These are phyloP conservation scores for Colletotrichum karsti DNA, from an alignment of 2,329 filamentous ascomycete species.

Conservation along the genomic window DNA sequence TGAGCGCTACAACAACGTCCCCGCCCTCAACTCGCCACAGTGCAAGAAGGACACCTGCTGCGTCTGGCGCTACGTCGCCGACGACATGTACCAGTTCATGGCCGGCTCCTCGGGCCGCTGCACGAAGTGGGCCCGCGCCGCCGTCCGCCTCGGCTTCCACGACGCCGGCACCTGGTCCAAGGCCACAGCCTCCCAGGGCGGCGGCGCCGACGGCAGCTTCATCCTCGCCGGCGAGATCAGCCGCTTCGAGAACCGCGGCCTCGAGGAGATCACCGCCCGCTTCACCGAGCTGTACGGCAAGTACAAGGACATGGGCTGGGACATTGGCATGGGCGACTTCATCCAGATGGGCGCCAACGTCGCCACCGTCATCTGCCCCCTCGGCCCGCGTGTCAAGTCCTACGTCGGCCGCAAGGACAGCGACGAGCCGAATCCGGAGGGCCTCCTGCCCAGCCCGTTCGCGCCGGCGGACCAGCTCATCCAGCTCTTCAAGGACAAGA, in stretches of 20 bases:
- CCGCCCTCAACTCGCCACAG: conserved; percentile 34
- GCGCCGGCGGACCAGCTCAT: conserved; percentile 55
- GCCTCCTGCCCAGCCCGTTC: conserved; percentile 52
- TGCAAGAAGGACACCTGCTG: conserved; percentile 52
- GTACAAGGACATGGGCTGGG: conserved; percentile 38
- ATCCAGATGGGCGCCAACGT: conserved; percentile 61
- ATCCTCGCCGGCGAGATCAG: conserved; percentile 47
- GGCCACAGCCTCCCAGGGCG: conserved; percentile 37
- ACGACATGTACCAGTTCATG: conserved; percentile 48
- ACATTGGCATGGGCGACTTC: conserved; percentile 62
- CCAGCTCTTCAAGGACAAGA: conserved; percentile 60
- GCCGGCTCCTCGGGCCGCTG: conserved; percentile 47
- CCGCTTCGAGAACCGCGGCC: conserved; percentile 54
- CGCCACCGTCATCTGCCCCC: conserved; percentile 55
- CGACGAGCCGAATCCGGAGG: conserved; percentile 43
- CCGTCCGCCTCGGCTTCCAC: conserved; percentile 58
- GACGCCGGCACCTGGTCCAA: conserved; percentile 56
- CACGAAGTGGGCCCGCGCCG: conserved; percentile 51
- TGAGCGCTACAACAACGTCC: conserved; percentile 31
- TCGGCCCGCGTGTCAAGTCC: conserved; percentile 56
- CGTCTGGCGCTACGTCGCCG: conserved; percentile 52
- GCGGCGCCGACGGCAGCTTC: conserved; percentile 56
- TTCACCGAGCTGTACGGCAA: conserved; percentile 49
- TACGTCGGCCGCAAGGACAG: conserved; percentile 61
- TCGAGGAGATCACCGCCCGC: conserved; percentile 51